Evolutionary conservation across 331 rosid genomes (phyloP).

Genomic region (Quercus tomentella): DNA sequence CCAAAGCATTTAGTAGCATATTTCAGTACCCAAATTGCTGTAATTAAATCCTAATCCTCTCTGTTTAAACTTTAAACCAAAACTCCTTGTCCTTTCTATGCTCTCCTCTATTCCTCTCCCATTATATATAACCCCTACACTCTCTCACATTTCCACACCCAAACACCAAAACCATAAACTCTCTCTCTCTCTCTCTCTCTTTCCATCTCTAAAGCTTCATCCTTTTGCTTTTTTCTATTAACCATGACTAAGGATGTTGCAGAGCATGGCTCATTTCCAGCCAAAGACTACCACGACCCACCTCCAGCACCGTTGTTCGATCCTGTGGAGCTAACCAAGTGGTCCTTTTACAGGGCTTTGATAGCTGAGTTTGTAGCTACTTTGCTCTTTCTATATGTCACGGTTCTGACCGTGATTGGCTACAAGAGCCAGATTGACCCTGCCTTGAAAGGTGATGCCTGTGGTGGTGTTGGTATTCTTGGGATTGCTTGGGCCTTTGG

Average conservation of each 20-base stretch:
- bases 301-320: constrained; percentile 62
- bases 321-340: constrained; percentile 43
- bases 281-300: constrained; percentile 70
- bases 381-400: constrained; percentile 55
- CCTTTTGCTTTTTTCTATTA: background rate
- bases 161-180: background rate
- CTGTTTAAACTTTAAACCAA: background rate
- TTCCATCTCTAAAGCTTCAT: constrained; percentile 5
- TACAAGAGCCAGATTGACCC: constrained; percentile 48
- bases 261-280: constrained; percentile 51
- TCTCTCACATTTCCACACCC: background rate
- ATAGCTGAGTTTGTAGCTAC: constrained; percentile 63
- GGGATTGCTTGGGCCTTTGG: constrained; percentile 97
- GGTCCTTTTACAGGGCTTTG: constrained; percentile 68
- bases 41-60: background rate
- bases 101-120: background rate
- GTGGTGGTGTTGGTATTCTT: constrained; percentile 79
- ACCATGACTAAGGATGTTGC: constrained; percentile 46
- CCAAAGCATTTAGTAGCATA: background rate
- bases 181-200: background rate
- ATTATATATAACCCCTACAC: constrained; percentile 42
- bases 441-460: constrained; percentile 16
- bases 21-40: background rate
- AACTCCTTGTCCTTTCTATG: background rate
- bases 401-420: constrained; percentile 53